These are phyloP conservation scores for Pezicula radicicola DNA, from an alignment of 2,329 filamentous ascomycete species.

Conservation along the genomic window DNA sequence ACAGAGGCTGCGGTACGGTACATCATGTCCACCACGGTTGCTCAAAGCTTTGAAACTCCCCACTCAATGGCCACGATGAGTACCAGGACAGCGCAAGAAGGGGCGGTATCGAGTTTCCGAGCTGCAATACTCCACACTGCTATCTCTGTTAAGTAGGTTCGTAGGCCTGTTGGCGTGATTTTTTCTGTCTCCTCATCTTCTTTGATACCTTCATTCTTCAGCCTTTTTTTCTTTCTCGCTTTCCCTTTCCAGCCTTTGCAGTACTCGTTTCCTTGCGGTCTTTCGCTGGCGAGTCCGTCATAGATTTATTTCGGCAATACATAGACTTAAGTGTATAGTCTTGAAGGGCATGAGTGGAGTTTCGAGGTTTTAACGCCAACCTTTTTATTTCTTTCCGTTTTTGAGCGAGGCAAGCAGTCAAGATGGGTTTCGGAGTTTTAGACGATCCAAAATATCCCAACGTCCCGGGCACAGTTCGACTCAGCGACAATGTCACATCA, in stretches of 20 bases:
- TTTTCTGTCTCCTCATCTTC: not conserved
- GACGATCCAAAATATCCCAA: constrained; percentile 24
- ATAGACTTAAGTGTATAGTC: constrained; percentile 8
- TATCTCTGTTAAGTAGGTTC: constrained; percentile 3
- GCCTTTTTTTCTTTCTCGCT: constrained; percentile 1
- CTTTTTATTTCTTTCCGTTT: constrained; percentile 7
- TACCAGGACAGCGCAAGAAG: not conserved
- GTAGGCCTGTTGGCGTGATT: constrained; percentile 1
- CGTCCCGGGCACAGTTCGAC: constrained; percentile 23
- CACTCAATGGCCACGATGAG: not conserved
- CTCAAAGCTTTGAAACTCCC: not conserved
- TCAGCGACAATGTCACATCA: constrained; percentile 14
- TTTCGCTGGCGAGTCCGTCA: constrained; percentile 20
- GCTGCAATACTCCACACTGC: not conserved
- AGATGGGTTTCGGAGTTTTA: constrained; percentile 24
- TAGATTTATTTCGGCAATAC: constrained; percentile 7
- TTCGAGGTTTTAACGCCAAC: constrained; percentile 3
- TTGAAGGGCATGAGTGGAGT: constrained; percentile 7
- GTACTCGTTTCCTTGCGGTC: constrained; percentile 10
- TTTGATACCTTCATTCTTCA: constrained; percentile 3
- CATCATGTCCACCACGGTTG: constrained; percentile 9
- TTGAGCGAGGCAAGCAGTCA: constrained; percentile 2
- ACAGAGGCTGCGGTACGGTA: not conserved
- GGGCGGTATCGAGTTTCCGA: not conserved
- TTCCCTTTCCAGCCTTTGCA: not conserved